Evolutionary conservation across 2,329 filamentous ascomycete species (phyloP).

Genomic region (Knoxdaviesia capensis): DNA sequence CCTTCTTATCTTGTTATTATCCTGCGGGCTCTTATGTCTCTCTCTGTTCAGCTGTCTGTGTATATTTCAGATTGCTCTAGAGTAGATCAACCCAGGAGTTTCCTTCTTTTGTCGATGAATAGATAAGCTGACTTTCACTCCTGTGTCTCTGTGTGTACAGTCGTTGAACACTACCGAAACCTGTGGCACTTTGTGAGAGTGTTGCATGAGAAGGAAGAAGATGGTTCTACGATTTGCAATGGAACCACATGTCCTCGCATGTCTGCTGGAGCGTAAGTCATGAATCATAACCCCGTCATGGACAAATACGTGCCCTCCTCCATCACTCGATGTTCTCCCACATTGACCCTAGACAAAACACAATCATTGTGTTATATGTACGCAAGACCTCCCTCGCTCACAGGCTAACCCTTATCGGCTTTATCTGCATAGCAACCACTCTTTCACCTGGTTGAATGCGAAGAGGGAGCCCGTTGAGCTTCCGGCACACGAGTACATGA

Average conservation of each 20-base stretch:
- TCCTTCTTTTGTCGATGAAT: no score
- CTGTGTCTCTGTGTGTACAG: slow-evolving; percentile 20
- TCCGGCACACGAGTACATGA: slow-evolving; percentile 83
- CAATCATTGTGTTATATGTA: not conserved
- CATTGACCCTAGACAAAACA: not conserved
- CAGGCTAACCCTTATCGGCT: no score
- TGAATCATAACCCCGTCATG: not conserved
- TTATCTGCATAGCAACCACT: slow-evolving; percentile 44
- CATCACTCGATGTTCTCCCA: not conserved
- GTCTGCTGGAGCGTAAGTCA: slow-evolving; percentile 75
- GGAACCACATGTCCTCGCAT: slow-evolving; percentile 68
- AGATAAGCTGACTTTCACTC: not conserved
- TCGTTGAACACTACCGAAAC: slow-evolving; percentile 81
- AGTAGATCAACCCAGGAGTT: no score
- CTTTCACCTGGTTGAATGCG: slow-evolving; percentile 89
- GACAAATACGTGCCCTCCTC: not conserved
- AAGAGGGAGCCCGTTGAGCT: slow-evolving; percentile 78
- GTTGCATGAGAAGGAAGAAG: slow-evolving; percentile 68
- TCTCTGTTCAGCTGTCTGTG: no score
- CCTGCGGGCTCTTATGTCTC: no score
- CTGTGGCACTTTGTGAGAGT: slow-evolving; percentile 79
- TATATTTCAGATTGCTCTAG: no score
- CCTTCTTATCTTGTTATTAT: not conserved
- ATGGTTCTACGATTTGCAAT: slow-evolving; percentile 66
- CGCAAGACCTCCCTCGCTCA: not conserved